Percentiles rank a stretch among this genome's conserved stretches.
These are phyloP conservation scores for Lasiosphaeria miniovina DNA, from an alignment of 495 filamentous ascomycete genomes.

Conservation along the genomic window DNA sequence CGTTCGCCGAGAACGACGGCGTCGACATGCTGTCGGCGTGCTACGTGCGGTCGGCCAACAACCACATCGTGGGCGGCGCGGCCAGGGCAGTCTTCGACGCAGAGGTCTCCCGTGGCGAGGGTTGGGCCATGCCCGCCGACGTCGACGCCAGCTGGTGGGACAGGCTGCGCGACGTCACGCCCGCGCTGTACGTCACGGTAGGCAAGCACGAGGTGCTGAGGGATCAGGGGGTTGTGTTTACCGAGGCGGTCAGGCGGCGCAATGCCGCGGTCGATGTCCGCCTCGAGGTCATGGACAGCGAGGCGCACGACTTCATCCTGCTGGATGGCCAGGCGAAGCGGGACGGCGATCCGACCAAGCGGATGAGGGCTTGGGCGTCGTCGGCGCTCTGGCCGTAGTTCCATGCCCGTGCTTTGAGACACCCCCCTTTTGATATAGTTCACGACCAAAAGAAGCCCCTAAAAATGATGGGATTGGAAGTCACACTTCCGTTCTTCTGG, in stretches of 20 bases:
- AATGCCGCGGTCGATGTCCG: constrained; percentile 16
- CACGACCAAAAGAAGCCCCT: too few species aligned
- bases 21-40: constrained; percentile 31
- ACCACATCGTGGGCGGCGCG: neutral
- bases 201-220: constrained; percentile 20
- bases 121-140: constrained; percentile 27
- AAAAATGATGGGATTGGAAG: too few species aligned
- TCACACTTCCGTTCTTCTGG: too few species aligned
- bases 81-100: constrained; percentile 1
- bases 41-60: neutral
- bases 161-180: constrained; percentile 14
- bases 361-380: constrained; percentile 20
- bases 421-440: too few species aligned
- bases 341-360: constrained; percentile 17
- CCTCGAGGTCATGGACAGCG: constrained; percentile 13
- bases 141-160: constrained; percentile 25
- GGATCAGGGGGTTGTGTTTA: constrained; percentile 19
- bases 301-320: constrained; percentile 26
- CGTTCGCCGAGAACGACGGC: constrained; percentile 15
- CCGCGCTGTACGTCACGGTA: constrained; percentile 19
- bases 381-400: constrained; percentile 11
- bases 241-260: constrained; percentile 12
- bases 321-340: constrained; percentile 12
- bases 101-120: constrained; percentile 14
- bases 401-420: too few species aligned